These are phyloP conservation scores for Paramecium sexaurelia DNA, from an alignment of 73 alveolate species.

Conservation along the genomic window DNA sequence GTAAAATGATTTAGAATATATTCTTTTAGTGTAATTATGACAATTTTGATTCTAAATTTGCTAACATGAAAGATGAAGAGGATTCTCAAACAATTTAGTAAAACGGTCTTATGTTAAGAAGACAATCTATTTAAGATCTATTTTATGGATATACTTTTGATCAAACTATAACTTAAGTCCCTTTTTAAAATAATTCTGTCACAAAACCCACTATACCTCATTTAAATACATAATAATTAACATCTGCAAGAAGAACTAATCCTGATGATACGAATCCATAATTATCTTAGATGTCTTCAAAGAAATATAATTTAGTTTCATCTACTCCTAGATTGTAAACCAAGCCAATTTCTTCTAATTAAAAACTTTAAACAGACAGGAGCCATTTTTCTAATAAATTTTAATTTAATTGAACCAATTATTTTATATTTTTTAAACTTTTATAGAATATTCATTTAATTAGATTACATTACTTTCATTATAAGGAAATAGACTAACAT, in stretches of 20 bases:
- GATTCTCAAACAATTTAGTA: not conserved
- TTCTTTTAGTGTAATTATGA: not conserved
- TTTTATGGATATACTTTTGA: not conserved
- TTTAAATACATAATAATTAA: not conserved
- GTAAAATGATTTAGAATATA: not conserved
- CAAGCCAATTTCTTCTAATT: not conserved
- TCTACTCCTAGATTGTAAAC: not conserved
- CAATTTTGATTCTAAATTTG: slow-evolving; percentile 10
- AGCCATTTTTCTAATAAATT: not conserved
- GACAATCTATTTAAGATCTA: not conserved
- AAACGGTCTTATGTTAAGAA: not conserved
- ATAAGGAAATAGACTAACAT: too few species aligned
- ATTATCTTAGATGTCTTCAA: not conserved
- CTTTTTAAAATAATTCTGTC: not conserved
- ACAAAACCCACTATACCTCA: not conserved
- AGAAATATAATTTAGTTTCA: not conserved
- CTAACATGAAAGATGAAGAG: not conserved
- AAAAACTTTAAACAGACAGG: not conserved
- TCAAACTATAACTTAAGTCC: not conserved
- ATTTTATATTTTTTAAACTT: too few species aligned
- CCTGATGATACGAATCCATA: not conserved
- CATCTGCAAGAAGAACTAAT: not conserved
- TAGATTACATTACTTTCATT: too few species aligned
- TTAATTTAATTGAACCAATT: not conserved
- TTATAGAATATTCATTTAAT: too few species aligned